phyloP scores from a whole-genome alignment of 768 basidiomycete genomes.

The Strobilomyces confusus region DNA sequence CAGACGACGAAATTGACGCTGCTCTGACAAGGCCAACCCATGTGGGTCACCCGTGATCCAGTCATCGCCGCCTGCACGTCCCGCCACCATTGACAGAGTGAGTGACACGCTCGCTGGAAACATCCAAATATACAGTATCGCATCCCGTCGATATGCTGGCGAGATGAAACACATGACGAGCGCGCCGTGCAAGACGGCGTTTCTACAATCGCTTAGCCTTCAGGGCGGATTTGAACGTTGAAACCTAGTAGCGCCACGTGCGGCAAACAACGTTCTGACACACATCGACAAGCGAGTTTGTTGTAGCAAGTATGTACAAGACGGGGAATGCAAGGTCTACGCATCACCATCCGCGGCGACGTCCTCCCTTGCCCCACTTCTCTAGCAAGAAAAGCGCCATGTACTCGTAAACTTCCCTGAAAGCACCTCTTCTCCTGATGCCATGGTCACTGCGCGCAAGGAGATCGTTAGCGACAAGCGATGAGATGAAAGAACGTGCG shows the following conservation, averaged over 20 bases:
- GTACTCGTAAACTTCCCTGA: conserved; percentile 82
- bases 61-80: neutral
- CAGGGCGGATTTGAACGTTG: neutral
- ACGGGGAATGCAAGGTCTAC: neutral
- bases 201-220: too few species aligned
- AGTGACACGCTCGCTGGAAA: neutral
- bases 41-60: neutral
- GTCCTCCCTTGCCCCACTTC: conserved; percentile 88
- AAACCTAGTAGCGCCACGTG: neutral
- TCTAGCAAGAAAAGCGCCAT: conserved; percentile 81
- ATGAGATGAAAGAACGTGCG: neutral
- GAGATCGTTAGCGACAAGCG: conserved; percentile 7
- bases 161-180: neutral
- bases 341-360: conserved; percentile 54
- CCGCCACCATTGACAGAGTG: neutral
- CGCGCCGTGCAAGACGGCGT: neutral
- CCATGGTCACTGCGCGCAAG: conserved; percentile 63
- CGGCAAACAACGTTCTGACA: neutral
- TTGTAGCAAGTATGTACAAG: conserved; percentile 6
- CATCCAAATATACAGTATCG: conserved; percentile 2
- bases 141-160: neutral
- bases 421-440: conserved; percentile 70
- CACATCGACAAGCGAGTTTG: conserved; percentile 6
- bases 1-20: neutral
- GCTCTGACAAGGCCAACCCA: neutral